Percentiles rank a stretch among this genome's conserved stretches.
phyloP scores from a whole-genome alignment of 2,329 filamentous ascomycete species.

The Camptophora hylomeconis region DNA sequence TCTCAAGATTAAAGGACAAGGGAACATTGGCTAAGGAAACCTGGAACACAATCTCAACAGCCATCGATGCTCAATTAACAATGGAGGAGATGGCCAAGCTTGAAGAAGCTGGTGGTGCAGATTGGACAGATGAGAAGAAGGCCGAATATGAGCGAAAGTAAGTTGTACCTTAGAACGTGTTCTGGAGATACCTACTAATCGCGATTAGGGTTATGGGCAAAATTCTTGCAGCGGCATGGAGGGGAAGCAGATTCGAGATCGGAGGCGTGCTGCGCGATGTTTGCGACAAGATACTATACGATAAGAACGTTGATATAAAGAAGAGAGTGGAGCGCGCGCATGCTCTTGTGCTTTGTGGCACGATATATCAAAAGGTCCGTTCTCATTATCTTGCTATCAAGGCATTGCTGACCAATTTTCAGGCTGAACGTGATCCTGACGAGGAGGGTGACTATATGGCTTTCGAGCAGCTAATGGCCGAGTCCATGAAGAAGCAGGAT shows the following conservation, averaged over 20 bases:
- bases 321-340: constrained; percentile 89
- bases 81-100: constrained; percentile 98
- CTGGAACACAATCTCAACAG: constrained; percentile 92
- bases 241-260: constrained; percentile 94
- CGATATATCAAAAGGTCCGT: constrained; percentile 76
- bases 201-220: constrained; percentile 96
- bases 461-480: constrained; percentile 94
- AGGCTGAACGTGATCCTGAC: constrained; percentile 82
- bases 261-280: constrained; percentile 91
- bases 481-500: constrained; percentile 91
- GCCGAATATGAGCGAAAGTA: constrained; percentile 89
- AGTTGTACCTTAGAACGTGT: too few relatives aligned
- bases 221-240: constrained; percentile 92
- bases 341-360: constrained; percentile 75
- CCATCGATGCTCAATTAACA: constrained; percentile 92
- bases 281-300: constrained; percentile 74
- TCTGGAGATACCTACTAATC: too few relatives aligned
- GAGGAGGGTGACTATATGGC: constrained; percentile 98
- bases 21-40: constrained; percentile 94
- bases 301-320: constrained; percentile 61
- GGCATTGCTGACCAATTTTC: constrained; percentile 1
- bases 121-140: constrained; percentile 97
- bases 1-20: constrained; percentile 88
- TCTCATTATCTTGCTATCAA: background rate
- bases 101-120: constrained; percentile 87